These are phyloP conservation scores for Annulohypoxylon truncatum DNA, from an alignment of 2,329 filamentous ascomycete species.

Conservation along the genomic window DNA sequence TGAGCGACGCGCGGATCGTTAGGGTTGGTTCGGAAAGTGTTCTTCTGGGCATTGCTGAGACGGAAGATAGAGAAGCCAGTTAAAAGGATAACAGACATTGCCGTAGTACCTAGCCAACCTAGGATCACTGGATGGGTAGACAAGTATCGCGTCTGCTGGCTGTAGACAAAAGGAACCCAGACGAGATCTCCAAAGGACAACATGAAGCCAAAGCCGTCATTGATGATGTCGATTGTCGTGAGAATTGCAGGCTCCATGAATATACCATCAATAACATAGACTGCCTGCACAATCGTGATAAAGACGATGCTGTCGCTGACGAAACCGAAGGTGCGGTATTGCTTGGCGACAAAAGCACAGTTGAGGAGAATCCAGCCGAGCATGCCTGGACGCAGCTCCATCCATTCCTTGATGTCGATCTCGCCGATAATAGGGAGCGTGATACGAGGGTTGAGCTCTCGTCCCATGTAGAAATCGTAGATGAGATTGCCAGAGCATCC, in stretches of 20 bases:
- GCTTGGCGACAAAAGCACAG: conserved; percentile 84
- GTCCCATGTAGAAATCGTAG: conserved; percentile 97
- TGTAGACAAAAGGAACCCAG: conserved; percentile 94
- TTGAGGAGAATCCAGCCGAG: conserved; percentile 90
- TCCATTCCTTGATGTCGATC: conserved; percentile 90
- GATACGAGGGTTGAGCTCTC: conserved; percentile 91
- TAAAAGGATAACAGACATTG: conserved; percentile 74
- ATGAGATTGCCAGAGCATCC: conserved; percentile 85
- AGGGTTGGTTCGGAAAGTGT: conserved; percentile 89
- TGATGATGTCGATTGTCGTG: conserved; percentile 94
- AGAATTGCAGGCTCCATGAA: conserved; percentile 90
- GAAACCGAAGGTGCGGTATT: conserved; percentile 85
- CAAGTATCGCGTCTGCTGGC: conserved; percentile 85
- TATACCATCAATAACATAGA: conserved; percentile 87
- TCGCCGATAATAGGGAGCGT: conserved; percentile 82
- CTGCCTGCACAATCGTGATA: conserved; percentile 78
- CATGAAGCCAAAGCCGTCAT: conserved; percentile 96
- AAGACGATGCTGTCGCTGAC: conserved; percentile 88
- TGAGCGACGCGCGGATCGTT: conserved; percentile 81
- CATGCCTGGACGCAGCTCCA: conserved; percentile 91
- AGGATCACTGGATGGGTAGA: conserved; percentile 84
- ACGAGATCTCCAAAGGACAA: conserved; percentile 90
- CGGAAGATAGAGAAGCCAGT: conserved; percentile 93
- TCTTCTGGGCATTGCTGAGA: conserved; percentile 94
- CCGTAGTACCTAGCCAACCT: conserved; percentile 72